phyloP scores from a whole-genome alignment of 2,329 filamentous ascomycete species.

The Aspergillus phoenicis region DNA sequence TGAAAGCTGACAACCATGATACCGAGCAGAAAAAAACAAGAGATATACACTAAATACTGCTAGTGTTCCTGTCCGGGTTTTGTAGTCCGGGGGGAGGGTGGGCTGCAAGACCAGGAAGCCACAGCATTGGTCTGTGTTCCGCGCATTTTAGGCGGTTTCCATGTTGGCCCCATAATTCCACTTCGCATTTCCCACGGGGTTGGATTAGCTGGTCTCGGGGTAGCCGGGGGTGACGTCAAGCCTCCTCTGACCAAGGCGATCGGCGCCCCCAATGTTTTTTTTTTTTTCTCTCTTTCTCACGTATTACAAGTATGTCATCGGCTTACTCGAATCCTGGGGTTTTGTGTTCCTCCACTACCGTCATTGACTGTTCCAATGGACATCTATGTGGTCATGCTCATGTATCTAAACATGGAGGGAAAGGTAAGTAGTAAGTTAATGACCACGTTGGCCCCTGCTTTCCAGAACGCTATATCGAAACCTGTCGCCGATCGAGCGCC shows the following conservation, averaged over 20 bases:
- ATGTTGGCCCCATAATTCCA: background rate
- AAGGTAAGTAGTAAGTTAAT: too few relatives aligned
- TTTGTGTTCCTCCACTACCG: background rate
- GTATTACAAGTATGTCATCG: background rate
- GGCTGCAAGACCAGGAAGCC: too few relatives aligned
- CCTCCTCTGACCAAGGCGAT: background rate
- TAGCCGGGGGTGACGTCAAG: slow-evolving; percentile 28
- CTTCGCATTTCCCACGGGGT: slow-evolving; percentile 6
- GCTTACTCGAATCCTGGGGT: background rate
- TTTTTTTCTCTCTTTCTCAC: background rate
- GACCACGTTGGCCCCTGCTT: background rate
- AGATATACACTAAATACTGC: background rate
- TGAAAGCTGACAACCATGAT: background rate
- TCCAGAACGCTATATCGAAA: slow-evolving; percentile 13
- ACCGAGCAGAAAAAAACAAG: background rate
- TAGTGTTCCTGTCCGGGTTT: background rate
- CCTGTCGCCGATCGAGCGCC: background rate
- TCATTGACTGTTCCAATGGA: background rate
- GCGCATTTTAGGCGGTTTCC: background rate
- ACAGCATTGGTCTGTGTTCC: background rate
- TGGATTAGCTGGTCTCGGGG: slow-evolving; percentile 9
- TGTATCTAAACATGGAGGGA: background rate
- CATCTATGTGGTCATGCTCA: background rate
- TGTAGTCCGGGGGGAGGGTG: background rate
- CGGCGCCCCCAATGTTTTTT: background rate